Evolutionary conservation across 345 rosid species (phyloP), one percentile per base, ranked within the genome.

Genomic region (Arabidopsis arenosa): DNA sequence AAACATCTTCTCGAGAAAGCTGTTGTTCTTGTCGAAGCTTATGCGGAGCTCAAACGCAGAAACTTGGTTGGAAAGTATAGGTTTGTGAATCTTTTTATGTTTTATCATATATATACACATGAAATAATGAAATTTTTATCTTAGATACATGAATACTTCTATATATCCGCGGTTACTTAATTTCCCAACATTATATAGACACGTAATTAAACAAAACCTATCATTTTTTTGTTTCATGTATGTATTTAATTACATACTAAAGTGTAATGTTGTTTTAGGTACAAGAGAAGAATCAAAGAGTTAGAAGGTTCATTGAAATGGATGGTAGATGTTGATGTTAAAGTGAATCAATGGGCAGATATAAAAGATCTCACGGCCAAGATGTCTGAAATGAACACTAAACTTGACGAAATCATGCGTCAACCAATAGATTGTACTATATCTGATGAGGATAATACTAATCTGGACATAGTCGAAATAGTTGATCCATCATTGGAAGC

Each of bases 321-420:
- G 79, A 67, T 75, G 74, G 44, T 75, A 30, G 68, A 40, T 30
- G 68, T 75, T n/a, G 55, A 75, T 40, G 54, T 75, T 75, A 62
- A 75, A 51, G 47, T 75, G 9, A 40, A 51, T 43, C 73, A 68
- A 39, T 68, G 62, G 63, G 9, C 28, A 40, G 55, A 68, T 68
- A 59, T 40, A 45, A 68, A 75, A 59, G 30, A 49, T 48, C 9
- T 67, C 26, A 40, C 15, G 37, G 35, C 39, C 40, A 68, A 75
- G 48, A 59, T 75, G 79, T 48, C 79, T 3, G 62, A 75, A 48
- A 59, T 68, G 73, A 75, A 67, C 62, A 75, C 35, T 47, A 59
- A 40, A 60, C 79, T 67, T 6, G 74, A 75, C 0, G 11, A 32
- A 39, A 67, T 59, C 74, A 59, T 37, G 4, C 35, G 53, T 6